Base-by-base conservation (phyloP, 768 basidiomycete genomes). In the Kwoniella bestiolae region DNA sequence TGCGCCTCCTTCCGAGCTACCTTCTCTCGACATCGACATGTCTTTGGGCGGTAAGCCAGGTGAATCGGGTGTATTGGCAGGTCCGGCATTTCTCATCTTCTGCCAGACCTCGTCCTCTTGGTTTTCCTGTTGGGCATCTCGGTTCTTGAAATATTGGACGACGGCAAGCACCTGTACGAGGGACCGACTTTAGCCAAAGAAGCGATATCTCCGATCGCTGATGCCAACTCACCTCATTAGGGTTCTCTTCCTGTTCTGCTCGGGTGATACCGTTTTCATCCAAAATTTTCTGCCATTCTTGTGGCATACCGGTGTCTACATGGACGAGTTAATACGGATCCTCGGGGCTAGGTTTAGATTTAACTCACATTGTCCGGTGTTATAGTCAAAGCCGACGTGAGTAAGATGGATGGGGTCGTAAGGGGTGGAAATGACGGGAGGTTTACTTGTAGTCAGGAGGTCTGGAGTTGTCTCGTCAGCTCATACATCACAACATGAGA, bases 361-460 rank as follows among this genome's bases (percentile, higher is more conserved):
- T 11, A 23, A 74, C 80, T 70, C 57, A 82, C 82, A 98, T 83
- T 99, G 95, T 64, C 96, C 96, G 0, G 95, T 98, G 62, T 92
- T 95, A 5, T 92, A 91, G 82, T 99, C 97, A 87, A 97, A 98
- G 65, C 95, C 95, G 79, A 99, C 96, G 79, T 99, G 96, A 2
- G 96, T 98, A 76, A 99, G 90, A 83, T 98, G 95, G 41, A 98
- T 95, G 32, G 96, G 96, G 82, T 99, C 96, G 80, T 95, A 98
- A 0, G 96, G 96, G 0, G 94, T 94, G 79, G 91, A 93, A 84
- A 99, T 98, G 82, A 95, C 93, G 23, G 81, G 76, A 56, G 79
- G 74, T 71, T 81, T 81, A 58, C 74, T 77, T 11, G 62, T 79
- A 34, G 72, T 76, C 51, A 80, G 51, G 9, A 80, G 70, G 34